A percentile compares a stretch with the other conserved stretches of the same genome.
Conservation (phyloP, 768 basidiomycete genomes). For the Amanita jacksonii region DNA sequence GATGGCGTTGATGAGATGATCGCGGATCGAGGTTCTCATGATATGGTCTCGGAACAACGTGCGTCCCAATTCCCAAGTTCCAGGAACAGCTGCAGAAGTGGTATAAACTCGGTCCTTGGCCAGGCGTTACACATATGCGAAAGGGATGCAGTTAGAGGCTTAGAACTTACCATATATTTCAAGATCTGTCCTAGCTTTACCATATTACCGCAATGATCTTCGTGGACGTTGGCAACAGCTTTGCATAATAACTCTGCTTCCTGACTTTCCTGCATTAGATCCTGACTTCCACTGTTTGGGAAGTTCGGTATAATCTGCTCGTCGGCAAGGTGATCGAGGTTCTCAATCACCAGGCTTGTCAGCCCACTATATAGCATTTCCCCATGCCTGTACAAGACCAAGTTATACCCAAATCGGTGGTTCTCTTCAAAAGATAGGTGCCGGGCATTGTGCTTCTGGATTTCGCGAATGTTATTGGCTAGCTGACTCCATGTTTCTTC, state of each 20-base stretch:
- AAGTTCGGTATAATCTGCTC: slow-evolving; percentile 76
- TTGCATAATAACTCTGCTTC: slow-evolving; percentile 84
- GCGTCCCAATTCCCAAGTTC: slow-evolving; percentile 75
- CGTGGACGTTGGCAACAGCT: slow-evolving; percentile 80
- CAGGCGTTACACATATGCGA: not conserved
- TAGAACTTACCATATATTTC: slow-evolving; percentile 81
- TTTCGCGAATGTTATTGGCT: slow-evolving; percentile 81
- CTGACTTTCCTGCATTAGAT: slow-evolving; percentile 66
- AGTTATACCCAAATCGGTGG: slow-evolving; percentile 89
- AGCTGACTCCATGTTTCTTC: slow-evolving; percentile 81
- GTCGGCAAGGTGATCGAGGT: slow-evolving; percentile 72
- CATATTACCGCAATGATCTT: slow-evolving; percentile 88
- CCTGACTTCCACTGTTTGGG: slow-evolving; percentile 57
- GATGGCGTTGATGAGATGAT: slow-evolving; percentile 73
- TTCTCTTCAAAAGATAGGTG: slow-evolving; percentile 74
- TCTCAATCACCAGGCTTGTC: slow-evolving; percentile 64
- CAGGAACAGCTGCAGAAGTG: slow-evolving; percentile 60
- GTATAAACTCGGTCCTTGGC: slow-evolving; percentile 86
- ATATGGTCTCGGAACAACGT: slow-evolving; percentile 78
- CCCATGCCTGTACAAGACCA: slow-evolving; percentile 83
- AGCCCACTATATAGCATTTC: slow-evolving; percentile 84
- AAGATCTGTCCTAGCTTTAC: slow-evolving; percentile 80
- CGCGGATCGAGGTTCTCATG: slow-evolving; percentile 71
- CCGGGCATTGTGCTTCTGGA: slow-evolving; percentile 88
- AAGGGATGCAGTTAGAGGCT: slow-evolving; percentile 1